Base-by-base conservation (phyloP, 805 yeast species). In the Teunomyces barrocoloradensis region DNA sequence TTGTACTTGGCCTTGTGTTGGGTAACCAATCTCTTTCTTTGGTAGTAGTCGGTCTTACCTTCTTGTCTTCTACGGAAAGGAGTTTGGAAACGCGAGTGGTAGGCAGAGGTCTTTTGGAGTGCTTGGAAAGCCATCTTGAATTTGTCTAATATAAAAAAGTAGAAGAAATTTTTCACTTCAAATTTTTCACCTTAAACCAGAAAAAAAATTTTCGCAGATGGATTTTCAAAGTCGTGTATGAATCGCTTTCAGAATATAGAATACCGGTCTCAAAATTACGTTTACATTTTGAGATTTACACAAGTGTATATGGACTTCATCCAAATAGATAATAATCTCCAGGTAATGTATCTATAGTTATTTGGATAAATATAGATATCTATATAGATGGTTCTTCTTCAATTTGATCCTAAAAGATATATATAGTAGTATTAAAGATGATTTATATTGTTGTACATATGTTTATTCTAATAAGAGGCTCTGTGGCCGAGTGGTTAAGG, bases 51-150 rank as follows among this genome's bases (percentile, higher is more conserved):
- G 74, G 99, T 94, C 85, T 94, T 94, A 82, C 99, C 99, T 82
- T 94, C 97, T 77, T 96, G 89, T 87, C 99, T 89, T 85, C 99
- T 91, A 80, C 99, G 90, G 96, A 91, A 94, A 62, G 98, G 97
- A 76, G 99, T 94, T 84, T 94, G 99, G 96, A 84, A 94, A 78
- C 99, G 91, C 73, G 97, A 90, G 84, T 84, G 89, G 92, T 94
- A 94, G 63, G 97, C 92, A 70, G 96, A 84, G 73, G 82, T 78
- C 85, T 90, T 89, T 62, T 77, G 67, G 60, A 73, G 66, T 70
- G 80, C 81, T 68, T 75, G 76, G 89, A 89, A 89, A 67, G 81
- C 81, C 96, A 89, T 89, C 76, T 68, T 81, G 52, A 13, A 37
- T 37, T 27, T n/a, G 28, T 37, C 17, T n/a, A 23, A 27, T 20